Conservation (phyloP, 2,329 filamentous ascomycete genomes). For the Cercospora zeina region DNA sequence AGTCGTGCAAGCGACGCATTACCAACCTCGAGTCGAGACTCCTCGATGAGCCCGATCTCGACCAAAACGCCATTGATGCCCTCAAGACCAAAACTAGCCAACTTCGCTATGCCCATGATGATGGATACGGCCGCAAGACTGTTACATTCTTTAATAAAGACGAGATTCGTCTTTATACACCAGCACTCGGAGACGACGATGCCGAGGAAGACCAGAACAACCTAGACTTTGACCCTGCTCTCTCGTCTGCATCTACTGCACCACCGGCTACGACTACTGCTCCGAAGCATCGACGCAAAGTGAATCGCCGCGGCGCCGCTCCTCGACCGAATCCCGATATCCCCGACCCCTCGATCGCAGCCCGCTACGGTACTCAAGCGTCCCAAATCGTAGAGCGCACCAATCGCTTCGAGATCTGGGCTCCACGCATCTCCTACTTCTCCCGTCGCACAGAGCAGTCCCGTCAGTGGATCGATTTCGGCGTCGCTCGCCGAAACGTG, state of each 20-base stretch:
- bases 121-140: not conserved
- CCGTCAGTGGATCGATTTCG: not conserved
- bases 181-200: not conserved
- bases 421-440: not conserved
- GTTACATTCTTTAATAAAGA: not conserved
- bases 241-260: not conserved
- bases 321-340: constrained; percentile 3
- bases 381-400: not conserved
- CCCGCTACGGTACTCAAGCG: not conserved
- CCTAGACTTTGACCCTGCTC: not conserved
- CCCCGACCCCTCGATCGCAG: not conserved
- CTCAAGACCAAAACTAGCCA: not conserved
- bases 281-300: not conserved
- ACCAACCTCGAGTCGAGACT: constrained; percentile 5
- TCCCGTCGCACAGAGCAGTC: not conserved
- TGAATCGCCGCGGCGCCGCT: not conserved
- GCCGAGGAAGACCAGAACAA: not conserved
- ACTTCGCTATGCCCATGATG: not conserved
- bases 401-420: not conserved
- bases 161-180: not conserved
- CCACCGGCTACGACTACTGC: not conserved
- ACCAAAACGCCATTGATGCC: not conserved
- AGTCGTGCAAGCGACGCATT: constrained; percentile 3
- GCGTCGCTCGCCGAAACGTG: not conserved
- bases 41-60: not conserved